A percentile compares a stretch with the other conserved stretches of the same genome.
These are phyloP conservation scores for Tolypocladium ovalisporum DNA, from an alignment of 2,329 filamentous ascomycete species.

Conservation along the genomic window DNA sequence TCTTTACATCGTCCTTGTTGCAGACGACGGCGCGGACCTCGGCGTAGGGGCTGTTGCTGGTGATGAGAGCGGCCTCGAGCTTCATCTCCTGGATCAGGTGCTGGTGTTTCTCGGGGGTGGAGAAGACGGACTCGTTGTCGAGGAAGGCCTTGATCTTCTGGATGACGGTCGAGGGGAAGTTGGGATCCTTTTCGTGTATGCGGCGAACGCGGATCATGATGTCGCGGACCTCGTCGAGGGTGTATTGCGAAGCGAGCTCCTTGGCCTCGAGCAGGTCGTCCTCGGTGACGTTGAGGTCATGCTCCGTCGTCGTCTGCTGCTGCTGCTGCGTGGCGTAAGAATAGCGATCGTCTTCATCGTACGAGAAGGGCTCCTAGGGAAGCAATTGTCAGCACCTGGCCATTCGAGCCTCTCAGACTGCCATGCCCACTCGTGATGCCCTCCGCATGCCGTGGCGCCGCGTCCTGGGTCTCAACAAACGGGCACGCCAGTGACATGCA, in stretches of 20 bases:
- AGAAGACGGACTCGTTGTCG: slow-evolving; percentile 32
- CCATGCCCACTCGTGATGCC: not conserved
- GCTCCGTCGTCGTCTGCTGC: slow-evolving; percentile 15
- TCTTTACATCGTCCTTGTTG: slow-evolving; percentile 39
- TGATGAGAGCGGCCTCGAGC: slow-evolving; percentile 41
- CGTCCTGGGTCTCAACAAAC: not conserved
- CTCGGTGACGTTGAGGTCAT: slow-evolving; percentile 33
- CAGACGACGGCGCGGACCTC: slow-evolving; percentile 45
- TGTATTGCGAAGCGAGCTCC: slow-evolving; percentile 29
- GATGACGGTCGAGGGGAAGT: slow-evolving; percentile 27
- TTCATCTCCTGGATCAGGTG: slow-evolving; percentile 43
- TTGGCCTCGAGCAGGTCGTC: slow-evolving; percentile 34
- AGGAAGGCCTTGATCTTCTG: slow-evolving; percentile 30
- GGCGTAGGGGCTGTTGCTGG: slow-evolving; percentile 45
- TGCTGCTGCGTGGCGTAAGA: slow-evolving; percentile 17
- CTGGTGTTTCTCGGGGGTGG: slow-evolving; percentile 33
- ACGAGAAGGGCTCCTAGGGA: slow-evolving; percentile 22
- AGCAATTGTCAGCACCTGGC: not conserved
- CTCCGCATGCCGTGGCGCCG: not conserved
- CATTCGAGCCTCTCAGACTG: not conserved
- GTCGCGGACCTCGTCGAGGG: slow-evolving; percentile 29
- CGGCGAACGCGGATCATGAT: slow-evolving; percentile 29
- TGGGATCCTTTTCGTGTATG: slow-evolving; percentile 31
- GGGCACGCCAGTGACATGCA: not conserved
- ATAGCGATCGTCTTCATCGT: slow-evolving; percentile 25